Conservation (phyloP, 169 alveolate species). For the Gregarina niphandrodes region DNA sequence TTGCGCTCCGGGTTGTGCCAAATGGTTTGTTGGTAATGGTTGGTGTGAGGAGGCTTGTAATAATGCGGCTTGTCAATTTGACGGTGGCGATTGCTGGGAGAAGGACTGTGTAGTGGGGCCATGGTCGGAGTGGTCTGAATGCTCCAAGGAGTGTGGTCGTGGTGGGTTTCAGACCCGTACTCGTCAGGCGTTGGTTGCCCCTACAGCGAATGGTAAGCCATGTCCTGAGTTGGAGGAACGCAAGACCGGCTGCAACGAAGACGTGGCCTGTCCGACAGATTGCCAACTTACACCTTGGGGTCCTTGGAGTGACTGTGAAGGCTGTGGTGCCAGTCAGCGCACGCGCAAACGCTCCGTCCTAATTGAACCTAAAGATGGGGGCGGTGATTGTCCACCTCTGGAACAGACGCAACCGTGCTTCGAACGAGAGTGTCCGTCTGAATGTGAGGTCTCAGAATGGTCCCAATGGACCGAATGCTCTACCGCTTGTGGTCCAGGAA, state of each 20-base stretch:
- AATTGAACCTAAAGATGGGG: not conserved
- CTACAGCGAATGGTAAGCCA: not conserved
- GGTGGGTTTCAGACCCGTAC: slow-evolving; percentile 4
- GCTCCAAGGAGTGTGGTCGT: slow-evolving; percentile 25
- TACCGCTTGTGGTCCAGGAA: slow-evolving; percentile 7
- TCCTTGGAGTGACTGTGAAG: slow-evolving; percentile 14
- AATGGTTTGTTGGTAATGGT: slow-evolving; percentile 33
- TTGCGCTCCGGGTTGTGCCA: slow-evolving; percentile 35
- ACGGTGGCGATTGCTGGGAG: slow-evolving; percentile 38
- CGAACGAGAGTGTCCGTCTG: not conserved
- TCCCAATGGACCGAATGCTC: slow-evolving; percentile 4
- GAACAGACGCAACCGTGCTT: not conserved
- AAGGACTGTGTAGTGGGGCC: slow-evolving; percentile 25
- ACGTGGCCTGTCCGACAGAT: slow-evolving; percentile 16
- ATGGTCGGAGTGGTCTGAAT: slow-evolving; percentile 29
- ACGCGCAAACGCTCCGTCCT: not conserved
- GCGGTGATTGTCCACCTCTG: not conserved
- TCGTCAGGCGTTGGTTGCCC: not conserved
- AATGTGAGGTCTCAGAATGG: slow-evolving; percentile 3
- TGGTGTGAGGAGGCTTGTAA: slow-evolving; percentile 29
- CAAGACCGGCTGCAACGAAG: slow-evolving; percentile 20
- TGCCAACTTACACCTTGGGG: slow-evolving; percentile 17
- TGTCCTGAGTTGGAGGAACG: slow-evolving; percentile 15
- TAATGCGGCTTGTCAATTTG: slow-evolving; percentile 28
- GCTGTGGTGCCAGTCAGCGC: slow-evolving; percentile 8